phyloP scores from a whole-genome alignment of 441 rosid genomes.

The Isatis lusitanica region DNA sequence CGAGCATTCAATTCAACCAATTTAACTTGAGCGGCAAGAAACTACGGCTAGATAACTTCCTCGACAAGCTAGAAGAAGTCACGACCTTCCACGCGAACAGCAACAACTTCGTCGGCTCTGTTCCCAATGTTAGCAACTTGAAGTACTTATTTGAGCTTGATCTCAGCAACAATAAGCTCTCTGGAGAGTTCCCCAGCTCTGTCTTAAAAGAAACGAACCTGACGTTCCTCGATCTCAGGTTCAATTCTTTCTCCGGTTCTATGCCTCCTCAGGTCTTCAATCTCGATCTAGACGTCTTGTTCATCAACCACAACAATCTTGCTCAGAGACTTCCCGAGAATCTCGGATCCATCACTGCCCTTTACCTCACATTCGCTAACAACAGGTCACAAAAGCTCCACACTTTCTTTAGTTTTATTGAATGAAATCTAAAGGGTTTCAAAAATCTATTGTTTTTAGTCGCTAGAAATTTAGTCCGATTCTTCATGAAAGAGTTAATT shows the following conservation, averaged over 20 bases:
- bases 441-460: neutral
- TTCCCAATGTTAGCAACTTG: constrained; percentile 57
- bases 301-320: constrained; percentile 71
- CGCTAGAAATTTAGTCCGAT: neutral
- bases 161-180: constrained; percentile 70
- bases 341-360: constrained; percentile 54
- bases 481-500: neutral
- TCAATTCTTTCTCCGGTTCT: constrained; percentile 64
- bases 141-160: constrained; percentile 78
- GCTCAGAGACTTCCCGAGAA: constrained; percentile 53
- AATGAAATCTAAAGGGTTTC: neutral
- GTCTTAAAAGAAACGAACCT: constrained; percentile 55
- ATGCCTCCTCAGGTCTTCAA: constrained; percentile 72
- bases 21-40: constrained; percentile 59
- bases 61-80: constrained; percentile 66
- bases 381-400: constrained; percentile 42
- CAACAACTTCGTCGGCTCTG: constrained; percentile 60
- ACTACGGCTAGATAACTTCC: constrained; percentile 60
- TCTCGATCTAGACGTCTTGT: constrained; percentile 62
- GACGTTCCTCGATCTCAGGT: constrained; percentile 70
- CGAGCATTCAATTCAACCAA: constrained; percentile 69
- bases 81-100: constrained; percentile 91
- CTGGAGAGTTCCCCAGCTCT: constrained; percentile 73
- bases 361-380: constrained; percentile 74
- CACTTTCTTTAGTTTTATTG: neutral